Conservation (phyloP, 2,329 filamentous ascomycete species). For the Bipolaris cookei region DNA sequence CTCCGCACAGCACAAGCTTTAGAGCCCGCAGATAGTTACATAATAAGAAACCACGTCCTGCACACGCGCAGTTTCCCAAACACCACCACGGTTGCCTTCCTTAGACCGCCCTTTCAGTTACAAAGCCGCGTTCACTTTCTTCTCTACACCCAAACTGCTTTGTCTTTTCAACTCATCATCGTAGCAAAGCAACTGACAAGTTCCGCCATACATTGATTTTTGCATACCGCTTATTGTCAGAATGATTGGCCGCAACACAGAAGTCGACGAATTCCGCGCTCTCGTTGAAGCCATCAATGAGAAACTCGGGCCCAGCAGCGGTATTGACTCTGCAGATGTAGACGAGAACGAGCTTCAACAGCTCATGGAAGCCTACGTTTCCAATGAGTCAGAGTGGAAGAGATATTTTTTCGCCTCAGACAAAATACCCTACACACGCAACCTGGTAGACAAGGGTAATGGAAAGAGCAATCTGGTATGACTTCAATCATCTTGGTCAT, state of each 20-base stretch:
- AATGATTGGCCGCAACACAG: slow-evolving; percentile 32
- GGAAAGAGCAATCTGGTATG: slow-evolving; percentile 76
- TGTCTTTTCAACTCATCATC: not conserved
- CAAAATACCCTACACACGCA: slow-evolving; percentile 78
- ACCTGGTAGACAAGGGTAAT: slow-evolving; percentile 89
- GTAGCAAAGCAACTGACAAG: not conserved
- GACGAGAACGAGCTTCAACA: slow-evolving; percentile 73
- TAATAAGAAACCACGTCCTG: slow-evolving; percentile 29
- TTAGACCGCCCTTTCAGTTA: slow-evolving; percentile 17
- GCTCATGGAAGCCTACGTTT: slow-evolving; percentile 77
- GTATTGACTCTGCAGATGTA: slow-evolving; percentile 81
- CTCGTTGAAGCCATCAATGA: slow-evolving; percentile 76
- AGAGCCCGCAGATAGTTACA: slow-evolving; percentile 34
- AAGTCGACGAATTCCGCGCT: slow-evolving; percentile 62
- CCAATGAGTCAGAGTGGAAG: slow-evolving; percentile 72
- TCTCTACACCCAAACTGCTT: slow-evolving; percentile 1
- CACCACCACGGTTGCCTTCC: slow-evolving; percentile 14
- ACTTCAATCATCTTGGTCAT: slow-evolving; percentile 10
- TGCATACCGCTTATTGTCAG: slow-evolving; percentile 8
- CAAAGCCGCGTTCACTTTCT: slow-evolving; percentile 10
- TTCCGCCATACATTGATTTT: not conserved
- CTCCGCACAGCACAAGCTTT: slow-evolving; percentile 24
- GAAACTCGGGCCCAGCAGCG: slow-evolving; percentile 79
- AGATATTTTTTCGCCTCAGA: slow-evolving; percentile 76
- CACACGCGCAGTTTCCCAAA: slow-evolving; percentile 7